These are phyloP conservation scores for Penicillium expansum DNA, from an alignment of 2,329 filamentous ascomycete genomes.

Conservation along the genomic window DNA sequence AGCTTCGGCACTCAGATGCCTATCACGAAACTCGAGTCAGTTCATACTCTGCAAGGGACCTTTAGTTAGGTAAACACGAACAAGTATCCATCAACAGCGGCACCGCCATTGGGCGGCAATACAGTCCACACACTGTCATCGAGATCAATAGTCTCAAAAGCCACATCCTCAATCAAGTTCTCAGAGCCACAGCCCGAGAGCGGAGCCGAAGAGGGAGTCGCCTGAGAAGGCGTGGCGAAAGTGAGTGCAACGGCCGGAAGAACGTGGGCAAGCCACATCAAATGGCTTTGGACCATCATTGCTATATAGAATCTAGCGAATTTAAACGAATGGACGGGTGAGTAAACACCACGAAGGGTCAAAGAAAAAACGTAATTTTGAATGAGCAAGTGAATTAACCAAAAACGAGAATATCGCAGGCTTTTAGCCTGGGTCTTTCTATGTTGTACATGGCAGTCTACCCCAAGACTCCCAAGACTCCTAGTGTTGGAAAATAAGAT, in stretches of 20 bases:
- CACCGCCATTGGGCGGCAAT: no score
- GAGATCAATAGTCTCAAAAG: no score
- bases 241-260: conserved; percentile 1
- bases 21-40: no score
- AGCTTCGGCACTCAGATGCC: no score
- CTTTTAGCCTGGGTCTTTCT: not conserved
- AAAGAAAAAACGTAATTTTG: not conserved
- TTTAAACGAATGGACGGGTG: conserved; percentile 5
- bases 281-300: not conserved
- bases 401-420: not conserved
- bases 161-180: no score
- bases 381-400: no score
- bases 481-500: not conserved
- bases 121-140: no score
- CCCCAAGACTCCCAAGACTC: not conserved
- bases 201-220: not conserved
- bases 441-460: not conserved
- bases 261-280: conserved; percentile 5
- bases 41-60: no score
- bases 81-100: no score
- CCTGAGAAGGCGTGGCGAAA: not conserved
- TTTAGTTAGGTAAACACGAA: no score
- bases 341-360: not conserved
- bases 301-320: not conserved
- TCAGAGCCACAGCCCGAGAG: not conserved